Evolutionary conservation across 352 stramenopile genomes (phyloP).

Genomic region (Nothophytophthora sp.): DNA sequence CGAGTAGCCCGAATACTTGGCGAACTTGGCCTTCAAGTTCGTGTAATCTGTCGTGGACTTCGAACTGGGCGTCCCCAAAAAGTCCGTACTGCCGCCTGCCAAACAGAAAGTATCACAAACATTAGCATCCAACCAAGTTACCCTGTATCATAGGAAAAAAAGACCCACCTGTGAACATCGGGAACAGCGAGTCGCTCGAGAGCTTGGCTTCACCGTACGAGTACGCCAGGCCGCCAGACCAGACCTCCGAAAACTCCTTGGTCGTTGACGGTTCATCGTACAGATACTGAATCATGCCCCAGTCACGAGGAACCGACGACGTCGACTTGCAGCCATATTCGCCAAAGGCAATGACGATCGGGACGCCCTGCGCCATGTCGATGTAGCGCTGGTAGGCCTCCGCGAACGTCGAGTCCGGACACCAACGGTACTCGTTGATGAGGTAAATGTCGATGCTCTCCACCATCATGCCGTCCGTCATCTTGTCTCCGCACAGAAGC

Average conservation of each 20-base stretch:
- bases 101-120: constrained; percentile 2
- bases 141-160: neutral
- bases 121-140: constrained; percentile 9
- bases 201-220: constrained; percentile 88
- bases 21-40: constrained; percentile 74
- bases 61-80: constrained; percentile 57
- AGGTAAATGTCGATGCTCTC: constrained; percentile 89
- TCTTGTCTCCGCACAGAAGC: constrained; percentile 82
- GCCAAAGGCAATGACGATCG: constrained; percentile 79
- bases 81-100: constrained; percentile 63
- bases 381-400: constrained; percentile 78
- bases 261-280: constrained; percentile 71
- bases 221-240: constrained; percentile 82
- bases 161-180: constrained; percentile 76
- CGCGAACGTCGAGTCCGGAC: constrained; percentile 60
- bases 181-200: constrained; percentile 61
- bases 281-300: constrained; percentile 82
- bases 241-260: constrained; percentile 74
- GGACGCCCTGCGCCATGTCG: constrained; percentile 70
- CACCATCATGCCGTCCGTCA: constrained; percentile 78
- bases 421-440: constrained; percentile 91
- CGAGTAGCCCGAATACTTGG: constrained; percentile 56
- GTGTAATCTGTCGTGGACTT: constrained; percentile 66
- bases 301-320: constrained; percentile 44
- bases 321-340: constrained; percentile 82